These are phyloP conservation scores for Diplodia mutila DNA, from an alignment of 2,329 filamentous ascomycete genomes.

Conservation along the genomic window DNA sequence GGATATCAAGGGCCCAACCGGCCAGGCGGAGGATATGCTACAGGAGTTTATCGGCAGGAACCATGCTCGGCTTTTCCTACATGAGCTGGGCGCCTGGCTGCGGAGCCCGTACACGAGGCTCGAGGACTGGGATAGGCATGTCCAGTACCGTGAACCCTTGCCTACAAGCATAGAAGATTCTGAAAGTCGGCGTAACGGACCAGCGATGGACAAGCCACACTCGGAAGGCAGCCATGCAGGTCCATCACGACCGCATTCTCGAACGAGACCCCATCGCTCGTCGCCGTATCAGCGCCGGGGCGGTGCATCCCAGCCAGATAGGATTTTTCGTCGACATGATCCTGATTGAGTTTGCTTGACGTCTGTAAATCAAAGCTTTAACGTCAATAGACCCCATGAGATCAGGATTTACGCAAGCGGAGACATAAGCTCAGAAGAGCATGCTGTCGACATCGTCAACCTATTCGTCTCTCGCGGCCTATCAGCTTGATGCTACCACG, in stretches of 20 bases:
- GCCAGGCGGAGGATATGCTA: slow-evolving; percentile 78
- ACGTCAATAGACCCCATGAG: background rate
- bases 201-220: background rate
- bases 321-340: background rate
- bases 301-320: background rate
- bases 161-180: slow-evolving; percentile 12
- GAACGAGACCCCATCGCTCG: background rate
- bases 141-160: slow-evolving; percentile 64
- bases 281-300: slow-evolving; percentile 13
- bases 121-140: slow-evolving; percentile 77
- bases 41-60: slow-evolving; percentile 76
- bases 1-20: slow-evolving; percentile 77
- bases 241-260: background rate
- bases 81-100: slow-evolving; percentile 83
- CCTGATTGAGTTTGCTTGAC: background rate
- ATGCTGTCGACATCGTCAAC: background rate
- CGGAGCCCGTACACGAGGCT: slow-evolving; percentile 75
- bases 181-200: background rate
- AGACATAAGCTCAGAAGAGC: background rate
- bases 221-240: background rate
- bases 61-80: slow-evolving; percentile 75
- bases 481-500: background rate
- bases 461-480: background rate
- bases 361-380: background rate
- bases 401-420: background rate